Percentiles rank a stretch among this genome's conserved stretches.
These are phyloP conservation scores for Huntiella bhutanensis DNA, from an alignment of 2,329 filamentous ascomycete genomes.

Conservation along the genomic window DNA sequence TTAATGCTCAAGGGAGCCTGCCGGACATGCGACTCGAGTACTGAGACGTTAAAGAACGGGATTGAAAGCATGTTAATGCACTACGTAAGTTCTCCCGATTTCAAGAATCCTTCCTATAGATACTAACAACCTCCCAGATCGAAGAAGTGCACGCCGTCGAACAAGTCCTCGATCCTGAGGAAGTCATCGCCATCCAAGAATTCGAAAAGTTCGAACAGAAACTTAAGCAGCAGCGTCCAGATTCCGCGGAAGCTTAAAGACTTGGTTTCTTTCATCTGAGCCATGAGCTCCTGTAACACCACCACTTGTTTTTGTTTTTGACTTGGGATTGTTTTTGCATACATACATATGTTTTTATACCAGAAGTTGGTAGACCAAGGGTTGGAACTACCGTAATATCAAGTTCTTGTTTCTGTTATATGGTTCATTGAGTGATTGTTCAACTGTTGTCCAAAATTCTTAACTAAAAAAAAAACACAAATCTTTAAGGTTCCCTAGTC, in stretches of 20 bases:
- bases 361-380: too few relatives aligned
- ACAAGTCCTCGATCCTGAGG: slow-evolving; percentile 80
- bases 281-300: too few relatives aligned
- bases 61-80: slow-evolving; percentile 99
- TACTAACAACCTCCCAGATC: slow-evolving; percentile 40
- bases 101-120: neutral
- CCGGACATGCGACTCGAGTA: slow-evolving; percentile 89
- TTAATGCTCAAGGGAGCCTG: slow-evolving; percentile 84
- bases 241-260: neutral
- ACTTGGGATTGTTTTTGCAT: too few relatives aligned
- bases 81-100: slow-evolving; percentile 42
- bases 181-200: slow-evolving; percentile 69
- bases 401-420: too few relatives aligned
- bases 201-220: slow-evolving; percentile 94
- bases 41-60: slow-evolving; percentile 88
- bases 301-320: too few relatives aligned
- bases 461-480: too few relatives aligned
- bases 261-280: too few relatives aligned
- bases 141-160: slow-evolving; percentile 88
- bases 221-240: slow-evolving; percentile 28
- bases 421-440: too few relatives aligned
- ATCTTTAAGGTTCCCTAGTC: too few relatives aligned
- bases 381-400: too few relatives aligned
- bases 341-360: too few relatives aligned
- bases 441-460: too few relatives aligned